Evolutionary conservation across 148 eudicot genomes (phyloP), one percentile per base, ranked within the genome.

Genomic region (Polygonum aviculare): DNA sequence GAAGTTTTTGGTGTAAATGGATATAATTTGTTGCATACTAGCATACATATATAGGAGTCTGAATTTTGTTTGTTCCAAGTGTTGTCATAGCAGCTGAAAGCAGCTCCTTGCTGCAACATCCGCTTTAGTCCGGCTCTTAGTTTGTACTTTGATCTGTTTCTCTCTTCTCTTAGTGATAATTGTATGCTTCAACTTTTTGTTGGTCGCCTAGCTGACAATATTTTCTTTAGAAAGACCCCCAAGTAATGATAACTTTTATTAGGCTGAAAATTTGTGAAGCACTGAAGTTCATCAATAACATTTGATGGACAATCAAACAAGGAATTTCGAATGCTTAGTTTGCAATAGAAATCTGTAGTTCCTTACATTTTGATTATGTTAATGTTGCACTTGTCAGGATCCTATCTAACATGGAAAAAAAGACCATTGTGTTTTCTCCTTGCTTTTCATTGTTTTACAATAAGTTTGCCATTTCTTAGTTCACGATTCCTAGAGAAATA

Each of bases 51-150:
- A 7, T 19, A 7, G 26, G 62, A 19, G n/a, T n/a, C 19, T 57
- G 63, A 57, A 57, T 57, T 57, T 22, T 57, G 63, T 57, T 19
- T 57, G 63, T 57, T 57, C 2, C 22, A 57, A 57, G 12, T 51
- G 57, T 57, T 57, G 33, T 57, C 22, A 8, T 21, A 22, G 5
- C 14, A 22, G 67, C 67, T 60, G 1, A 60, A 60, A 22, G 38
- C 67, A 60, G 67, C 67, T 22, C 14, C 67, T 60, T 21, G 16
- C 67, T 59, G 65, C 65, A 59, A 59, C 18, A 62, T 62, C 39
- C 12, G 39, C 69, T 62, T 26, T 12, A 62, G 18, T 11, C 2
- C 11, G 69, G 18, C 39, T 62, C 18, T 62, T 8, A 4, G 1
- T 26, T 31, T 31, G 12, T 33, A 4, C 5, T 31, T 62, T 62